phyloP scores from a whole-genome alignment of 2,329 filamentous ascomycete genomes.

The Venturia asperata region DNA sequence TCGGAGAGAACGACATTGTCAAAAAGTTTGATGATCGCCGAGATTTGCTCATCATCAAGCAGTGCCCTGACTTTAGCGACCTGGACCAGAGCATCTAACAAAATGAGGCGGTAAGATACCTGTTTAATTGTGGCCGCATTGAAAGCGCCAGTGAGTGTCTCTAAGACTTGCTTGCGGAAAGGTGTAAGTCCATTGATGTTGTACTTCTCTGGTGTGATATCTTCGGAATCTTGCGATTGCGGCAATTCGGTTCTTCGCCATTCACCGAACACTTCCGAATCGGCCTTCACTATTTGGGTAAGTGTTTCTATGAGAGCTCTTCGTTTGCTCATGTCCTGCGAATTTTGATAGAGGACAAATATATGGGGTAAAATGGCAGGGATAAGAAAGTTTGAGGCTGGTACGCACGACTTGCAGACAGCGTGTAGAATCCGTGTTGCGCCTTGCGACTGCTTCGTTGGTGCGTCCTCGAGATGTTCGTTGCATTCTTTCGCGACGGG shows the following conservation, averaged over 20 bases:
- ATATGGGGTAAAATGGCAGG: constrained; percentile 51
- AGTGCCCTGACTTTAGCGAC: constrained; percentile 37
- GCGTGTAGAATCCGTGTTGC: constrained; percentile 54
- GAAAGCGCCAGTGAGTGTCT: constrained; percentile 39
- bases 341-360: constrained; percentile 53
- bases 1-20: constrained; percentile 56
- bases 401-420: constrained; percentile 48
- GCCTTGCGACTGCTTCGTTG: constrained; percentile 60
- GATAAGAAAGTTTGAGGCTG: constrained; percentile 49
- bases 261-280: constrained; percentile 49
- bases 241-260: constrained; percentile 41
- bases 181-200: constrained; percentile 34
- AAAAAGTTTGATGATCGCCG: constrained; percentile 51
- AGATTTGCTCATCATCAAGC: constrained; percentile 36
- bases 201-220: constrained; percentile 24
- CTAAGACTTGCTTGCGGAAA: constrained; percentile 36
- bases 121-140: constrained; percentile 40
- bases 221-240: constrained; percentile 28
- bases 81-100: constrained; percentile 39
- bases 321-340: constrained; percentile 55
- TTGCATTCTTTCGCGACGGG: constrained; percentile 61
- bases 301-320: constrained; percentile 56
- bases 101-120: constrained; percentile 43
- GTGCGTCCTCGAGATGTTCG: constrained; percentile 60
- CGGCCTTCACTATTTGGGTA: constrained; percentile 51